phyloP scores from a whole-genome alignment of 805 yeast species.

The Candida insectorum region DNA sequence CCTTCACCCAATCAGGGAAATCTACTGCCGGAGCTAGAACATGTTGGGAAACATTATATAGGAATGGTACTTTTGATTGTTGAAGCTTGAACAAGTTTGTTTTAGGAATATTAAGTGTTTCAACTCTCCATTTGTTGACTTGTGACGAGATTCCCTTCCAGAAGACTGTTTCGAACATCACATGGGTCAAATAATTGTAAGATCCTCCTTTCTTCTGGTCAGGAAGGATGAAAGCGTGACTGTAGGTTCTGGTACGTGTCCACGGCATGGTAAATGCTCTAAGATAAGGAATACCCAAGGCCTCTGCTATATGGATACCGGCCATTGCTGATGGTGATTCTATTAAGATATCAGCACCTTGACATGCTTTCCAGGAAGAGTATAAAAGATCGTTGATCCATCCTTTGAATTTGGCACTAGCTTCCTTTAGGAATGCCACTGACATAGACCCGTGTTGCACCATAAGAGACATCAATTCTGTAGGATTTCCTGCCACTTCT shows the following conservation, averaged over 20 bases:
- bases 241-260: slow-evolving; percentile 94
- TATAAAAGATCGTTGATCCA: slow-evolving; percentile 77
- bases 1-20: slow-evolving; percentile 92
- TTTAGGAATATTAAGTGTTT: slow-evolving; percentile 57
- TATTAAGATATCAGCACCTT: slow-evolving; percentile 74
- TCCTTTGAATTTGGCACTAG: slow-evolving; percentile 68
- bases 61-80: slow-evolving; percentile 78
- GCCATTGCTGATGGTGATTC: slow-evolving; percentile 98
- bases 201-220: slow-evolving; percentile 92
- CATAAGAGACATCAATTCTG: slow-evolving; percentile 88
- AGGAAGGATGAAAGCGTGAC: slow-evolving; percentile 94
- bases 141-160: slow-evolving; percentile 92
- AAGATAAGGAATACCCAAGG: slow-evolving; percentile 82
- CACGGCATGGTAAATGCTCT: slow-evolving; percentile 98
- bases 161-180: slow-evolving; percentile 85
- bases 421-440: slow-evolving; percentile 78
- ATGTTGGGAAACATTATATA: slow-evolving; percentile 84
- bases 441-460: slow-evolving; percentile 87
- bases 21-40: slow-evolving; percentile 92
- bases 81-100: slow-evolving; percentile 71
- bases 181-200: slow-evolving; percentile 88
- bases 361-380: slow-evolving; percentile 86
- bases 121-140: slow-evolving; percentile 83
- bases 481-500: slow-evolving; percentile 88
- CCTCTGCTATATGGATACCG: slow-evolving; percentile 94